Evolutionary conservation across 495 filamentous ascomycete genomes (phyloP).

Genomic region (Lophiostoma macrostomum): DNA sequence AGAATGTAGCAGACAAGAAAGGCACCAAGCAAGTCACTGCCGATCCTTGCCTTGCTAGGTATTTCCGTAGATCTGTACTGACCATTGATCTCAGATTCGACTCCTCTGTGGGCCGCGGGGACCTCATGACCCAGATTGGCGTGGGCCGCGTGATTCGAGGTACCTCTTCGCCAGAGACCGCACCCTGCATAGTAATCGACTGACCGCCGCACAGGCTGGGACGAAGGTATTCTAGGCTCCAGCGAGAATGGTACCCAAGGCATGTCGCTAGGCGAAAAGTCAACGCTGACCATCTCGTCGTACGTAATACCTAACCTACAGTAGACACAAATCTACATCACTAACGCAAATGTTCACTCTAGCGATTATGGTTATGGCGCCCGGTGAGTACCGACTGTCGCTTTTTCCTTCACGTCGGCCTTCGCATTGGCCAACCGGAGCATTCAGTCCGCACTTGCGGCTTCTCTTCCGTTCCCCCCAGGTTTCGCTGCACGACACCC

Average conservation of each 20-base stretch:
- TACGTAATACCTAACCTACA: conserved; percentile 36
- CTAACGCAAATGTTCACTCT: conserved; percentile 10
- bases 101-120: conserved; percentile 32
- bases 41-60: not conserved
- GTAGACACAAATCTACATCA: not conserved
- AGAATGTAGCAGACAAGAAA: conserved; percentile 11
- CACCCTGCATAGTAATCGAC: conserved; percentile 2
- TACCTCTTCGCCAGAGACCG: conserved; percentile 1
- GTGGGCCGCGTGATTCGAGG: conserved; percentile 32
- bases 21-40: conserved; percentile 17
- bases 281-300: conserved; percentile 32
- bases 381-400: conserved; percentile 24
- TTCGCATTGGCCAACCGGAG: too few relatives aligned
- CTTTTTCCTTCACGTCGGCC: not conserved
- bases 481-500: too few relatives aligned
- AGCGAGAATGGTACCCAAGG: not conserved
- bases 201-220: conserved; percentile 34
- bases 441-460: too few relatives aligned
- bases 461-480: too few relatives aligned
- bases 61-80: not conserved
- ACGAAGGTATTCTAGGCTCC: conserved; percentile 34
- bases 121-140: conserved; percentile 30
- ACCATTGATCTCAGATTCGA: conserved; percentile 29
- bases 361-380: conserved; percentile 34
- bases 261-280: conserved; percentile 36